Conservation (phyloP, 331 rosid genomes). For the Spiraea crenata region DNA sequence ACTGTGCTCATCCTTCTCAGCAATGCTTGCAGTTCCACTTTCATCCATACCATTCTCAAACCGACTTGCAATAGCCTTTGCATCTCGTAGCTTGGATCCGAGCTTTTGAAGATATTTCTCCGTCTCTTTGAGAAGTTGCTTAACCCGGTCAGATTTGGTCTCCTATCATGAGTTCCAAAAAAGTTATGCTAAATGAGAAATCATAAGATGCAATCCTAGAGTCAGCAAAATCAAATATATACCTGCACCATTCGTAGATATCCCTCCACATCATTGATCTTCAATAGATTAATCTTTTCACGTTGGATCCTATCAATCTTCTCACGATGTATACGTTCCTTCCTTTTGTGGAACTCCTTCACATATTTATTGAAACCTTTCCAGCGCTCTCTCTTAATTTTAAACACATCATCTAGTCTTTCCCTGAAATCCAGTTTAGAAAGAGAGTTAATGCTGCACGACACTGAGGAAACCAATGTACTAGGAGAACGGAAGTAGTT, state of each 20-base stretch:
- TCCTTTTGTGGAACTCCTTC: slow-evolving; percentile 93
- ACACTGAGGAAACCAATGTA: not conserved
- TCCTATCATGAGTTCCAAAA: slow-evolving; percentile 46
- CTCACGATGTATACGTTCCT: slow-evolving; percentile 97
- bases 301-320: slow-evolving; percentile 98
- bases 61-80: slow-evolving; percentile 63
- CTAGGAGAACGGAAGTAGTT: not conserved
- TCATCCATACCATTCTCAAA: slow-evolving; percentile 72
- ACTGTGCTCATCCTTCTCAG: slow-evolving; percentile 58
- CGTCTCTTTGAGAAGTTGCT: slow-evolving; percentile 97
- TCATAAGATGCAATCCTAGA: not conserved
- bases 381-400: slow-evolving; percentile 86
- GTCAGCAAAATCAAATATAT: slow-evolving; percentile 22
- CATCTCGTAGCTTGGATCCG: slow-evolving; percentile 85
- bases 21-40: slow-evolving; percentile 41
- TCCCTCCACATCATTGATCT: slow-evolving; percentile 98
- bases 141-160: slow-evolving; percentile 98
- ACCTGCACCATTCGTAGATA: slow-evolving; percentile 99
- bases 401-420: slow-evolving; percentile 86
- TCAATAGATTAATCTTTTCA: slow-evolving; percentile 94
- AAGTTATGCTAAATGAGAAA: slow-evolving; percentile 15
- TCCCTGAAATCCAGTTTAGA: slow-evolving; percentile 67
- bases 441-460: slow-evolving; percentile 17
- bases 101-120: slow-evolving; percentile 99
- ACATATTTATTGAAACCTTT: slow-evolving; percentile 90